Evolutionary conservation across 805 yeast species (phyloP).

Genomic region (Starmerella stigmatis): DNA sequence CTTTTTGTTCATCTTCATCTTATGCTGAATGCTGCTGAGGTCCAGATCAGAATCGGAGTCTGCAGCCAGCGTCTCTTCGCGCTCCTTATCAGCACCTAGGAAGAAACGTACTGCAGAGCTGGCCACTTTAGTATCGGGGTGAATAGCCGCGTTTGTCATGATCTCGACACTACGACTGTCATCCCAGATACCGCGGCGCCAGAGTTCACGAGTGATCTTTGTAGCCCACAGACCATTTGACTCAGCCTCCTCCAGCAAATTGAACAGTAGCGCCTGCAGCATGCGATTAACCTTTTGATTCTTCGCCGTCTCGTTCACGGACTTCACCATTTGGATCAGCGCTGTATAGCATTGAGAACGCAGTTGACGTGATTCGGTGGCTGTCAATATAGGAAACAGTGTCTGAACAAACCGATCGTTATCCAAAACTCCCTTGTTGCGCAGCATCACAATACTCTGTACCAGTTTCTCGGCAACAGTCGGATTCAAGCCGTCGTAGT

Average conservation of each 20-base stretch:
- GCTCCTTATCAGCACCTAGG: slow-evolving; percentile 87
- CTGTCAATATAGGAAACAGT: slow-evolving; percentile 64
- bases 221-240: slow-evolving; percentile 94
- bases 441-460: slow-evolving; percentile 76
- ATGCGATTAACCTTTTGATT: slow-evolving; percentile 81
- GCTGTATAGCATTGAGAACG: slow-evolving; percentile 76
- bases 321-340: slow-evolving; percentile 63
- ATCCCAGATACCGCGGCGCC: slow-evolving; percentile 99
- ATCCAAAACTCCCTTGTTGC: slow-evolving; percentile 69
- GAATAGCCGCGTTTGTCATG: slow-evolving; percentile 91
- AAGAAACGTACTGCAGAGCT: slow-evolving; percentile 84
- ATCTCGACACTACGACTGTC: slow-evolving; percentile 94
- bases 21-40: slow-evolving; percentile 63
- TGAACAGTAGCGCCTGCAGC: slow-evolving; percentile 86
- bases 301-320: slow-evolving; percentile 78
- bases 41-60: slow-evolving; percentile 58
- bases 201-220: slow-evolving; percentile 81
- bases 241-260: slow-evolving; percentile 68
- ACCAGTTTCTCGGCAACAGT: slow-evolving; percentile 85
- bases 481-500: slow-evolving; percentile 73
- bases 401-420: slow-evolving; percentile 78
- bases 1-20: slow-evolving; percentile 73
- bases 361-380: slow-evolving; percentile 68
- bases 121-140: slow-evolving; percentile 76
- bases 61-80: slow-evolving; percentile 74